phyloP scores from a whole-genome alignment of 2,329 filamentous ascomycete species.

The Penicillium sp. region DNA sequence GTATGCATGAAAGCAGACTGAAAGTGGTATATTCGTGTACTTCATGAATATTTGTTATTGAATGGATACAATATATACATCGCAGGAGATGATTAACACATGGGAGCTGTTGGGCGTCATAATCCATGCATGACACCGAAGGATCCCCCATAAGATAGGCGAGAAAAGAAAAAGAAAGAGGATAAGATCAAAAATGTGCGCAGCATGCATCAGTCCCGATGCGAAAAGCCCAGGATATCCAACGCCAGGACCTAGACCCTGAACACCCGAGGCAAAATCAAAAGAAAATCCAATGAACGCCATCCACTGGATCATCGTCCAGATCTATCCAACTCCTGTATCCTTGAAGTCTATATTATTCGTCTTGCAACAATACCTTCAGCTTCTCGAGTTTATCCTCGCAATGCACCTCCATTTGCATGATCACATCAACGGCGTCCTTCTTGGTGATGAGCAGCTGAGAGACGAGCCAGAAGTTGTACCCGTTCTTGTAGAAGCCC shows the following conservation, averaged over 20 bases:
- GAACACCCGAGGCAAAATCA: neutral
- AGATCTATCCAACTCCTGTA: neutral
- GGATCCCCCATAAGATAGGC: neutral
- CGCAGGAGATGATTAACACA: neutral
- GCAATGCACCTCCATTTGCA: constrained; percentile 48
- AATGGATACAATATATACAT: neutral
- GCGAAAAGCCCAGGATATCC: constrained; percentile 1
- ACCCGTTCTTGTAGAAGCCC: constrained; percentile 46
- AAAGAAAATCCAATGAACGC: neutral
- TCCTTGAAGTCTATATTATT: constrained; percentile 20
- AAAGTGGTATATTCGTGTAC: neutral
- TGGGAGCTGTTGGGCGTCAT: neutral
- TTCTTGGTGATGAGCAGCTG: constrained; percentile 45
- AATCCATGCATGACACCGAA: neutral
- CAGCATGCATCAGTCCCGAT: neutral
- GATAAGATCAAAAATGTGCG: neutral
- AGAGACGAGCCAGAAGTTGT: constrained; percentile 47
- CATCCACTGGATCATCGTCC: neutral
- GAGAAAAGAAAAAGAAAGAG: neutral
- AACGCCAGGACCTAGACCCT: neutral
- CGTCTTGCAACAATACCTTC: constrained; percentile 42
- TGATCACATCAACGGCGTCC: constrained; percentile 46
- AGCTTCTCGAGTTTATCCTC: constrained; percentile 46
- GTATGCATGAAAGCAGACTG: constrained; percentile 40
- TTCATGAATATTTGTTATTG: neutral